phyloP scores from a whole-genome alignment of 2,329 filamentous ascomycete species.

The Cordyceps cicadae region DNA sequence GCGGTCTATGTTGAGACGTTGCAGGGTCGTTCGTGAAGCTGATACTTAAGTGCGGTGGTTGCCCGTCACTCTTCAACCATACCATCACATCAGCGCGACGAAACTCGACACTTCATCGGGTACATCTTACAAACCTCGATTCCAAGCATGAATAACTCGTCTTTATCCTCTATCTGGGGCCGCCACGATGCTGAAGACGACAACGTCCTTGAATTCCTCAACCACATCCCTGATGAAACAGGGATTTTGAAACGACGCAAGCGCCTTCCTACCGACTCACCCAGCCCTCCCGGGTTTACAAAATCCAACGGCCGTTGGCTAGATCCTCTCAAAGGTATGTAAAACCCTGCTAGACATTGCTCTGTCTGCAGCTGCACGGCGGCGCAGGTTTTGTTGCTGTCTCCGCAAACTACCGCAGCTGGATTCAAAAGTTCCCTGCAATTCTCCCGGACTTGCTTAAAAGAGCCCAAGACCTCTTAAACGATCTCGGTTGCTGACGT shows the following conservation, averaged over 20 bases:
- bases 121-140: neutral
- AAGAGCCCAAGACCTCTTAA: neutral
- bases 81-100: neutral
- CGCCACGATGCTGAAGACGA: constrained; percentile 29
- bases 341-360: neutral
- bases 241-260: constrained; percentile 3
- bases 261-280: constrained; percentile 1
- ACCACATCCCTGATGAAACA: constrained; percentile 20
- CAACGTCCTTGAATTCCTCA: constrained; percentile 23
- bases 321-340: constrained; percentile 10
- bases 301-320: constrained; percentile 10
- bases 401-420: neutral
- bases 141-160: constrained; percentile 4
- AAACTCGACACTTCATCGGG: neutral
- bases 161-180: constrained; percentile 23
- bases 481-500: constrained; percentile 4
- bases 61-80: neutral
- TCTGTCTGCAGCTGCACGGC: neutral
- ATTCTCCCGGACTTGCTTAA: neutral
- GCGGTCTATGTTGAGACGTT: neutral
- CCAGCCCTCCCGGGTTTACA: constrained; percentile 8
- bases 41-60: neutral
- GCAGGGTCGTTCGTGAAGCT: neutral
- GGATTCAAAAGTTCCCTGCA: neutral
- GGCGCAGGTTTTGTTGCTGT: neutral